Evolutionary conservation across 2,329 filamentous ascomycete genomes (phyloP).

Genomic region (Aspergillus vadensis): DNA sequence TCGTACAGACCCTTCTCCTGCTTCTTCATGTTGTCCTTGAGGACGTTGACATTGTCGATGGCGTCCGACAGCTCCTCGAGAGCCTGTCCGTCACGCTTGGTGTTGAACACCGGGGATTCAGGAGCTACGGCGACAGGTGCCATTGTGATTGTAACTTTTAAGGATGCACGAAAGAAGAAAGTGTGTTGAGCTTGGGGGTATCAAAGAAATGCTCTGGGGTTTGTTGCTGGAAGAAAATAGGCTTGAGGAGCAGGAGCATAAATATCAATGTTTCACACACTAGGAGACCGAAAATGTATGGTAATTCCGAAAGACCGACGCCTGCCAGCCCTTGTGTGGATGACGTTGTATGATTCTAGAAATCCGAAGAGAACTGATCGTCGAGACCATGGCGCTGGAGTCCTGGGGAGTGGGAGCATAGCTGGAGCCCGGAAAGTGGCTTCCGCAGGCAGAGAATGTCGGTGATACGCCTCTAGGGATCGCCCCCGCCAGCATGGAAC

Average conservation of each 20-base stretch:
- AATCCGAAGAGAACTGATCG: background rate
- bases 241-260: slow-evolving; percentile 4
- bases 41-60: slow-evolving; percentile 62
- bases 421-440: slow-evolving; percentile 32
- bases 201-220: slow-evolving; percentile 1
- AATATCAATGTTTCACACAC: slow-evolving; percentile 6
- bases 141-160: slow-evolving; percentile 24
- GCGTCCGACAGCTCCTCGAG: slow-evolving; percentile 61
- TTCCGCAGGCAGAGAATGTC: slow-evolving; percentile 27
- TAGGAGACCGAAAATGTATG: background rate
- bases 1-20: slow-evolving; percentile 47
- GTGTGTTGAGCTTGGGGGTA: background rate
- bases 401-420: background rate
- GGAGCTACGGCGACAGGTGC: slow-evolving; percentile 34
- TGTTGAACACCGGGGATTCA: slow-evolving; percentile 35
- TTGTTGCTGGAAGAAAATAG: slow-evolving; percentile 3
- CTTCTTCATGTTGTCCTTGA: slow-evolving; percentile 56
- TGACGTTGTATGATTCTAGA: slow-evolving; percentile 10
- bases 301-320: slow-evolving; percentile 6
- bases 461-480: slow-evolving; percentile 8
- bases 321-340: background rate
- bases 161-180: background rate
- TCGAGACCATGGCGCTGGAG: slow-evolving; percentile 1
- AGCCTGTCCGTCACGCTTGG: slow-evolving; percentile 56
- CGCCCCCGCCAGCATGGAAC: slow-evolving; percentile 10